Evolutionary conservation across 129 eudicot species (phyloP).

Genomic region (carrot (Daucus carota)): DH1_v3.0 NC_030387.2:26394001-26394500

Average conservation of each 20-base stretch:
- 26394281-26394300: neutral
- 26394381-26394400: neutral
- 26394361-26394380: neutral
- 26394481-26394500: neutral
- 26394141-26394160: neutral
- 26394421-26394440: neutral
- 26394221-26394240: neutral
- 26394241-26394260: neutral
- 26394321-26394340: neutral
- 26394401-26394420: neutral
- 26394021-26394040: neutral
- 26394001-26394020: conserved; percentile 5
- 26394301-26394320: neutral
- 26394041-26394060: neutral
- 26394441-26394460: neutral
- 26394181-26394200: neutral
- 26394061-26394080: neutral
- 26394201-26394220: neutral
- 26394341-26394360: neutral
- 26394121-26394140: neutral
- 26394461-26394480: neutral
- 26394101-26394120: neutral
- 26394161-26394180: neutral
- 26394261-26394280: neutral
- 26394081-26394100: neutral